Evolutionary conservation across 1,284 basidiomycete species (phyloP), one percentile per base, ranked within the genome.

Genomic region (Ustilago crameri): DNA sequence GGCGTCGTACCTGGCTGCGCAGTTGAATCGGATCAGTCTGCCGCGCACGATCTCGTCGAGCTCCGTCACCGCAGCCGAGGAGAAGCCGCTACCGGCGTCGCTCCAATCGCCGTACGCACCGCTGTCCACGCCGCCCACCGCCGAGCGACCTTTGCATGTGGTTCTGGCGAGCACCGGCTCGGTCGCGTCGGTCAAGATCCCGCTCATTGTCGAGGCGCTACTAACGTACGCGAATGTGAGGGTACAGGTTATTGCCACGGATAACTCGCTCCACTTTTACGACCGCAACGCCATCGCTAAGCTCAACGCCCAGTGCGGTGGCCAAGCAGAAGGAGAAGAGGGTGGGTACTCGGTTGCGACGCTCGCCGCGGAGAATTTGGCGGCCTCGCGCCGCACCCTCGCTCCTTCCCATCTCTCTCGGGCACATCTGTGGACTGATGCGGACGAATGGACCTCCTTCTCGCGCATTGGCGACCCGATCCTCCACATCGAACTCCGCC

Each of bases 181-280:
- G 75, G 95, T 98, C 0, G 95, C 95, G 0, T 93, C 92, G 51
- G 88, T 98, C 79, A 98, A 98, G 82, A 89, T 91, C 0, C 93
- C 94, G 1, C 86, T 95, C 37, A 97, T 98, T 52, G 91, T 93
- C 3, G 84, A 88, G 27, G 89, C 90, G 64, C 86, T 98, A 32
- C 85, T 91, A 51, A 85, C 86, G 74, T 88, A 92, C 78, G 80
- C 84, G 48, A 87, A 89, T 56, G 90, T 97, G 51, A 88, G 88
- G 42, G 87, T 98, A 0, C 89, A 97, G 79, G 89, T 98, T 5
- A 90, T 94, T 5, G 88, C 93, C 0, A 96, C 93, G 0, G 88
- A 89, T 54, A 83, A 89, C 0, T 91, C 93, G 0, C 85, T 93
- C 18, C 88, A 88, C 12, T 97, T 98, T 84, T 96, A 90, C 84